Evolutionary conservation across 768 basidiomycete genomes (phyloP), one percentile per base, ranked within the genome.

Genomic region (Pleurotus tuoliensis): DNA sequence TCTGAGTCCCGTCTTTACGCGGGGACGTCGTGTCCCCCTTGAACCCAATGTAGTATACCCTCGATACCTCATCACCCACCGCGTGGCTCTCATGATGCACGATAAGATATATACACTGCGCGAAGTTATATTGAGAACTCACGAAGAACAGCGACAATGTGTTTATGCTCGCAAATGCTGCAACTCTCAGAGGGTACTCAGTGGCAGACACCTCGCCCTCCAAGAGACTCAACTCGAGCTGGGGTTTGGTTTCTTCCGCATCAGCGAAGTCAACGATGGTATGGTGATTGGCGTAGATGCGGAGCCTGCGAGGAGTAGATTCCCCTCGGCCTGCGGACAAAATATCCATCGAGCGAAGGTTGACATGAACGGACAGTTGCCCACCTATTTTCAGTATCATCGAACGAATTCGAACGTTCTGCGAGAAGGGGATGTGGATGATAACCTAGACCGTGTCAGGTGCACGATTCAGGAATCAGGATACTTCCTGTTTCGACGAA

Each of bases 11-110:
- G 53, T 88, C 86, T 59, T 80, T 84, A 61, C 78, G 76, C 15
- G 70, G 67, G 15, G 76, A 74, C 53, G 77, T 74, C 47, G 77
- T 74, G 60, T 91, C 88, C 41, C 92, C 92, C 67, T 84, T 88
- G 76, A 94, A 94, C 16, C 92, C 92, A 43, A 94, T 64, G 64
- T 86, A 94, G 65, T 88, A 94, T 38, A 94, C 69, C 22, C 87
- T 73, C 3, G 87, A 82, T 15, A 71, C 60, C 5, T 90, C 86
- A 24, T 79, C 86, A 4, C 88, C 89, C 3, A 76, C 76, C 2
- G 90, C 75, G 41, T 91, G 82, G 54, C 82, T 83, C 90, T 91
- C 59, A 24, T 56, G 40, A 53, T 15, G 49, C 38, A 54, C 25
- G 13, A 16, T 47, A 24, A 56, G 38, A 43, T 41, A 8, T 41